phyloP scores from a whole-genome alignment of 2,329 filamentous ascomycete species.

The Magnaporthiopsis incrustans region DNA sequence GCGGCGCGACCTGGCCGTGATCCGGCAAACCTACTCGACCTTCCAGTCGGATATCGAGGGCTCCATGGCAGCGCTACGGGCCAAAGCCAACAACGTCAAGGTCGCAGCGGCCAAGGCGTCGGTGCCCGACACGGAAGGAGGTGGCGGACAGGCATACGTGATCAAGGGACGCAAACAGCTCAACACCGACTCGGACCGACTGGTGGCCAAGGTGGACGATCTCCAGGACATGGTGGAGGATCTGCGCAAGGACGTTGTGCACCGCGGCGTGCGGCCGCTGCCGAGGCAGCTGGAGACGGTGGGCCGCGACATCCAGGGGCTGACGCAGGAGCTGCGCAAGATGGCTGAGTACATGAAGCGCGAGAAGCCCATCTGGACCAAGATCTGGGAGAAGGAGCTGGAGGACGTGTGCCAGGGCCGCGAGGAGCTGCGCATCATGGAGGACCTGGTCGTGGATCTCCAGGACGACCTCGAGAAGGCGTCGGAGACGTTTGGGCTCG shows the following conservation, averaged over 20 bases:
- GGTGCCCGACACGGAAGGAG: constrained; percentile 64
- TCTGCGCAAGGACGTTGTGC: constrained; percentile 91
- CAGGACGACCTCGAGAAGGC: constrained; percentile 95
- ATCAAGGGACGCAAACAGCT: constrained; percentile 80
- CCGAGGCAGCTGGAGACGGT: constrained; percentile 85
- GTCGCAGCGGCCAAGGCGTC: constrained; percentile 61
- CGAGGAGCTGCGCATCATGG: constrained; percentile 90
- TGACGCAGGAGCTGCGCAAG: constrained; percentile 82
- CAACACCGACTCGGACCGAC: constrained; percentile 76
- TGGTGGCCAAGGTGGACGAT: constrained; percentile 89
- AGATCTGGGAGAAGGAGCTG: constrained; percentile 98
- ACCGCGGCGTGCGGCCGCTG: constrained; percentile 81
- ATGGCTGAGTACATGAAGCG: constrained; percentile 86
- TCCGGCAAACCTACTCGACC: constrained; percentile 86
- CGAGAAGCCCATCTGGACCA: constrained; percentile 96
- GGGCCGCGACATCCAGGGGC: constrained; percentile 74
- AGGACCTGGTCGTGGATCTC: constrained; percentile 86
- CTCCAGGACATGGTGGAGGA: constrained; percentile 97
- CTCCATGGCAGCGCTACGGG: constrained; percentile 76
- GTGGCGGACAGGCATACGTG: constrained; percentile 79
- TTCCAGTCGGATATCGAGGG: constrained; percentile 83
- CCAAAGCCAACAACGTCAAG: constrained; percentile 77
- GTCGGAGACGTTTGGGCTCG: constrained; percentile 83
- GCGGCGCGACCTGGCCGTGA: constrained; percentile 78
- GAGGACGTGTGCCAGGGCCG: constrained; percentile 93